Evolutionary conservation across 345 rosid species (phyloP), one percentile per base, ranked within the genome.

Genomic region (Mangifera indica): DNA sequence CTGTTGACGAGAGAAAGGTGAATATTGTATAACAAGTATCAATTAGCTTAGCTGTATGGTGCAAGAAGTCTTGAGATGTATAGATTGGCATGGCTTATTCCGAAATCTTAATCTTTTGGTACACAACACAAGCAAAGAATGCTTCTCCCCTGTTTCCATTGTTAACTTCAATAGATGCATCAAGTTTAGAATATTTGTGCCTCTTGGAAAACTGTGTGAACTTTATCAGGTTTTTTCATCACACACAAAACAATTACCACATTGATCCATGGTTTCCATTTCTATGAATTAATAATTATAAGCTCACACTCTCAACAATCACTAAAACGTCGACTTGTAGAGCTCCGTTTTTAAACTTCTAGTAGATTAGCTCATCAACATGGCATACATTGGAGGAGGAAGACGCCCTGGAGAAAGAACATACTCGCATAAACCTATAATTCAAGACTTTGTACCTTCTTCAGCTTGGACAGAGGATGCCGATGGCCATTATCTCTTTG

Each of bases 381-480:
- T 80, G 84, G 83, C 54, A 25, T 66, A 61, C 12, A 11, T 20
- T 54, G 25, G 59, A 53, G 79, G 74, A 69, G 63, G 24, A 14
- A 45, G 69, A 40, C 53, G 44, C 12, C 14, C 8, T 10, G 73
- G 54, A 3, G 72, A 58, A 34, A 40, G 46, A 56, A 37, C 65
- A 11, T 46, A 60, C 6, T 69, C 78, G 0, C 2, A 32, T 22
- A 61, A 24, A 52, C 84, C 48, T 29, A 2, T 14, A 11, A 81
- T 73, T 20, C 67, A 78, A 58, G 79, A 76, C 69, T 52, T 82
- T 22, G 75, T 56, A 15, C 89, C 90, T 56, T 65, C 84, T 62
- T 78, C 82, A 0, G 84, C 66, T 68, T 88, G 90, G 93, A 69
- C 69, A 0, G 84, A 85, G 51, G 89, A 87, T 72, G 51, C 78